phyloP scores from a whole-genome alignment of 352 stramenopile species.

The Pythium coloratum region DNA sequence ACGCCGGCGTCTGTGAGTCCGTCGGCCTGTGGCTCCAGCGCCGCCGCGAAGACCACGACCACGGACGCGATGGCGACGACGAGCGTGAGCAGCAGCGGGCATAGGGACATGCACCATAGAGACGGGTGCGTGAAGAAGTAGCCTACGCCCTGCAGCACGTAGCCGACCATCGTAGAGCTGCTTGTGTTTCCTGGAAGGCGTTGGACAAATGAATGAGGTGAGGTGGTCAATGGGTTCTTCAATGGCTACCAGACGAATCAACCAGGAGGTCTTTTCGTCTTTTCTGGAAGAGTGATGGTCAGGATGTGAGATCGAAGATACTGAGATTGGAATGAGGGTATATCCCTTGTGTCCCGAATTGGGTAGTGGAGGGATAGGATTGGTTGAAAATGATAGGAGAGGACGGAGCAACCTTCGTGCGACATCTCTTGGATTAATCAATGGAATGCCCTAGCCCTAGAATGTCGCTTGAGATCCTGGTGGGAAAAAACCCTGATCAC shows the following conservation, averaged over 20 bases:
- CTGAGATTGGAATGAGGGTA: not conserved
- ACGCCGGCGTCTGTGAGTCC: constrained; percentile 43
- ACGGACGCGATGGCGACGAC: constrained; percentile 46
- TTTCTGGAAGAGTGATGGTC: not conserved
- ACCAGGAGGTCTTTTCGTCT: not conserved
- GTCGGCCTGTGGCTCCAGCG: constrained; percentile 49
- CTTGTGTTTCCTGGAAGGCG: not conserved
- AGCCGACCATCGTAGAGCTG: constrained; percentile 45
- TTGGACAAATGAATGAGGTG: too few species aligned
- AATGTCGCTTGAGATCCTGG: not conserved
- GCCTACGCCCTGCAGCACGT: constrained; percentile 44
- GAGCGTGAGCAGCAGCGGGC: constrained; percentile 58
- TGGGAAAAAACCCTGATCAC: not conserved
- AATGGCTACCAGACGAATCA: not conserved
- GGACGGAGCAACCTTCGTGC: constrained; percentile 2
- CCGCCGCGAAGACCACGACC: constrained; percentile 44
- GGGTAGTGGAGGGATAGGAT: not conserved
- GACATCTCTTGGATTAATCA: not conserved
- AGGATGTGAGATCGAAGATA: not conserved
- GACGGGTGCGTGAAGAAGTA: constrained; percentile 65
- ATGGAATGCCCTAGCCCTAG: not conserved
- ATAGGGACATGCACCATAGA: constrained; percentile 57
- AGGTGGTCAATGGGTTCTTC: not conserved
- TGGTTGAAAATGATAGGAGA: not conserved
- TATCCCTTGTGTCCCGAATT: not conserved